Evolutionary conservation across 1,139 yeast species (phyloP).

Genomic region (Keqinozyma sinolaborantium): DNA sequence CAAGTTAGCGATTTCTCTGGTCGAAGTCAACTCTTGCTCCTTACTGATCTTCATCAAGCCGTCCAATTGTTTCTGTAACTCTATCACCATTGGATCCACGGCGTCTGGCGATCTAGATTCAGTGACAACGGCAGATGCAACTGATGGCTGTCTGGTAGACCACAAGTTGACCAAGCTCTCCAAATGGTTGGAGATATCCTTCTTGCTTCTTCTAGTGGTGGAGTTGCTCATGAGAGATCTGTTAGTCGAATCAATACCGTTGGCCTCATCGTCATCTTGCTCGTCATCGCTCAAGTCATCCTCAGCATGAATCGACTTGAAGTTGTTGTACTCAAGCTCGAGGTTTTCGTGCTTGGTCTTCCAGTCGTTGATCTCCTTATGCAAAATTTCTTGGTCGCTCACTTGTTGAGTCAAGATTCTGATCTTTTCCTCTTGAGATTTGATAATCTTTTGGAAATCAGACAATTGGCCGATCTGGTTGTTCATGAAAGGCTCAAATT

Average conservation of each 20-base stretch:
- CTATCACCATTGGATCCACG: slow-evolving; percentile 26
- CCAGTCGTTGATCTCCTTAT: slow-evolving; percentile 47
- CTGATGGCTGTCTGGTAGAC: slow-evolving; percentile 16
- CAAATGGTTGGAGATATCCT: slow-evolving; percentile 37
- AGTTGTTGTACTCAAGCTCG: slow-evolving; percentile 42
- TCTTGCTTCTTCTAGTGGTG: slow-evolving; percentile 23
- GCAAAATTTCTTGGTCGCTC: slow-evolving; percentile 41
- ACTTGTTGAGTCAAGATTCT: slow-evolving; percentile 37
- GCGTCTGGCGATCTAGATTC: slow-evolving; percentile 9
- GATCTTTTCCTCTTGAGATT: slow-evolving; percentile 50
- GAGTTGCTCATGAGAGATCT: slow-evolving; percentile 25
- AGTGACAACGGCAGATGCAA: slow-evolving; percentile 2
- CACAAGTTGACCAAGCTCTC: slow-evolving; percentile 37
- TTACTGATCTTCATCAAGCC: slow-evolving; percentile 39
- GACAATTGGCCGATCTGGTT: slow-evolving; percentile 53
- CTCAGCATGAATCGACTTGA: slow-evolving; percentile 33
- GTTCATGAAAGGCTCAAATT: slow-evolving; percentile 54
- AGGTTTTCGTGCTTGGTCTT: slow-evolving; percentile 43
- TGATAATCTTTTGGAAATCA: slow-evolving; percentile 51
- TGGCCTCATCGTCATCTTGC: slow-evolving; percentile 12
- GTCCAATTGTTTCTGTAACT: slow-evolving; percentile 48
- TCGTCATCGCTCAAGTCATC: slow-evolving; percentile 31
- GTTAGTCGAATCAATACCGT: slow-evolving; percentile 12
- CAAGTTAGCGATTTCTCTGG: slow-evolving; percentile 32
- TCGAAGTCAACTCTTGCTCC: slow-evolving; percentile 32